Conservation (phyloP, 2,329 filamentous ascomycete species). For the Sclerotinia subarctica region DNA sequence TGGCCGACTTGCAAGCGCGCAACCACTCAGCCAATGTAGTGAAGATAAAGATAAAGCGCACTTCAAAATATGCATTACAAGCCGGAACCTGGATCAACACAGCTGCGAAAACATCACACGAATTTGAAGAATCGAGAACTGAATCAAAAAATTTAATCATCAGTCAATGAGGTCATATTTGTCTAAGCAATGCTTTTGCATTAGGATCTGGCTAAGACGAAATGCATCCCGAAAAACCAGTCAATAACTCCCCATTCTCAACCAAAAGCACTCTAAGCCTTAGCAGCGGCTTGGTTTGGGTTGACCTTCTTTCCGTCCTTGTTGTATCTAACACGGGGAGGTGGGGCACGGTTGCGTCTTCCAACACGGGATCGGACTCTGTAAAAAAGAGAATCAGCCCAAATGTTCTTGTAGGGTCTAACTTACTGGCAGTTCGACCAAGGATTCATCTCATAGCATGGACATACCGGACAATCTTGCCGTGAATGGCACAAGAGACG, state of each 20-base stretch:
- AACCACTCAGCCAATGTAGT: too few species aligned
- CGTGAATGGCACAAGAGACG: conserved; percentile 99
- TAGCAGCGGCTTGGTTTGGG: conserved; percentile 41
- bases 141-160: not conserved
- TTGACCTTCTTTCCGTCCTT: conserved; percentile 99
- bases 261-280: conserved; percentile 32
- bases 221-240: conserved; percentile 19
- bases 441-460: conserved; percentile 55
- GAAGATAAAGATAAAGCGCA: not conserved
- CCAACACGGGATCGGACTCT: conserved; percentile 97
- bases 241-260: conserved; percentile 19
- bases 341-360: conserved; percentile 97
- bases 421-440: conserved; percentile 48
- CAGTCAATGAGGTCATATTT: conserved; percentile 21
- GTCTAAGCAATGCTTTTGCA: conserved; percentile 21
- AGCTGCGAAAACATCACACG: not conserved
- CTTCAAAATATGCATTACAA: not conserved
- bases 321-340: conserved; percentile 98
- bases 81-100: not conserved
- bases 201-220: conserved; percentile 19
- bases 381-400: conserved; percentile 36
- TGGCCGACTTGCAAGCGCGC: too few species aligned
- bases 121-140: not conserved
- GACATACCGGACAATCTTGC: conserved; percentile 99
- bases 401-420: conserved; percentile 45